These are phyloP conservation scores for Corynascus novoguineensis DNA, from an alignment of 495 filamentous ascomycete genomes.

Conservation along the genomic window DNA sequence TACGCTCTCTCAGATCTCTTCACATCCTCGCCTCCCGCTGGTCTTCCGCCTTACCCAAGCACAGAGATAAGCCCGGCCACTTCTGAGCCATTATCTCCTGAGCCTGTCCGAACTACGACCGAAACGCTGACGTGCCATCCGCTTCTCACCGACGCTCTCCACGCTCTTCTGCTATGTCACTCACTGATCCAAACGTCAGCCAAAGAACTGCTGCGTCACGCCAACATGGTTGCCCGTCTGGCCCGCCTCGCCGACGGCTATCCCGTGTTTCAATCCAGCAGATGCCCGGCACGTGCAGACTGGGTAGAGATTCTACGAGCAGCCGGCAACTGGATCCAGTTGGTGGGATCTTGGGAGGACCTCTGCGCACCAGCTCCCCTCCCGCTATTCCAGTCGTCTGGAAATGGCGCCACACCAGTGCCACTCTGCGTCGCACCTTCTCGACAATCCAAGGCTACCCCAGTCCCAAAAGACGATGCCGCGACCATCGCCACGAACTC, in stretches of 20 bases:
- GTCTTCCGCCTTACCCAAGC: conserved; percentile 53
- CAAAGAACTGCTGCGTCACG: conserved; percentile 68
- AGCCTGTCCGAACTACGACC: conserved; percentile 36
- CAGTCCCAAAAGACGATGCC: neutral
- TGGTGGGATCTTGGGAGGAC: conserved; percentile 59
- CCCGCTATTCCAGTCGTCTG: conserved; percentile 27
- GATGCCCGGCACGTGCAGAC: conserved; percentile 66
- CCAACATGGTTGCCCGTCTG: conserved; percentile 70
- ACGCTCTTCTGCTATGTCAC: conserved; percentile 67
- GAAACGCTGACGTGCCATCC: conserved; percentile 76
- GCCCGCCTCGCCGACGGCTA: conserved; percentile 70
- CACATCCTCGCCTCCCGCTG: conserved; percentile 47
- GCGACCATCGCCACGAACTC: neutral
- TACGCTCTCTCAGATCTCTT: conserved; percentile 54
- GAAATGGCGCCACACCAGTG: conserved; percentile 6
- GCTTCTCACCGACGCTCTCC: conserved; percentile 66
- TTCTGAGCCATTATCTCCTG: conserved; percentile 19
- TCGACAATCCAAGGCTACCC: conserved; percentile 3
- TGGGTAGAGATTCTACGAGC: conserved; percentile 71
- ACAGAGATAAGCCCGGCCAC: conserved; percentile 29
- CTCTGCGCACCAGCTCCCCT: conserved; percentile 65
- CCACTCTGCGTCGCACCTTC: conserved; percentile 7
- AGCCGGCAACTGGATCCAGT: conserved; percentile 58
- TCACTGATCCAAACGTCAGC: conserved; percentile 65
- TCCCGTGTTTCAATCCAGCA: conserved; percentile 68